phyloP scores from a whole-genome alignment of 495 filamentous ascomycete genomes.

The Annulohypoxylon nitens region DNA sequence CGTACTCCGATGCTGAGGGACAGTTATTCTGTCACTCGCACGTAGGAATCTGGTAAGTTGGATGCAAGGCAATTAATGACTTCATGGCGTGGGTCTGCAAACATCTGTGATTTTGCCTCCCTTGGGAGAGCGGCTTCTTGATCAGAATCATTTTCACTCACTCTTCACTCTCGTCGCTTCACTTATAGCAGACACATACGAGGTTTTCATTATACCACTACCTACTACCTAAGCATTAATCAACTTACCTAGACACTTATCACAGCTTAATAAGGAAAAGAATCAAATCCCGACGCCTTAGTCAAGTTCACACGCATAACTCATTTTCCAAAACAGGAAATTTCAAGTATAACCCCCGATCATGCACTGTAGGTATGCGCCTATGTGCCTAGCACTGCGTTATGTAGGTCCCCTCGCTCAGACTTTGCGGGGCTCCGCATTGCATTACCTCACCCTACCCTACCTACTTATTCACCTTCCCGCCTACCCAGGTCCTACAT shows the following conservation, averaged over 20 bases:
- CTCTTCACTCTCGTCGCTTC: neutral
- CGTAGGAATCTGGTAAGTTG: conserved; percentile 40
- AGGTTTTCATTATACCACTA: conserved; percentile 16
- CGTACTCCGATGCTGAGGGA: conserved; percentile 12
- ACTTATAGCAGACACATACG: neutral
- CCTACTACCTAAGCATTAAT: neutral
- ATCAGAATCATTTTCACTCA: neutral
- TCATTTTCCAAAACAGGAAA: conserved; percentile 10
- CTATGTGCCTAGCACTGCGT: too few species aligned
- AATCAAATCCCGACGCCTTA: neutral
- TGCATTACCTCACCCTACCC: neutral
- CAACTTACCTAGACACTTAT: neutral
- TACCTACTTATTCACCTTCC: conserved; percentile 8
- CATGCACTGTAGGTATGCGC: neutral
- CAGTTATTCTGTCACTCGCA: conserved; percentile 18
- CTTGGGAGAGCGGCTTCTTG: neutral
- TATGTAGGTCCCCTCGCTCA: neutral
- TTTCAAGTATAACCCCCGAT: conserved; percentile 14
- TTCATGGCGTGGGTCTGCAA: conserved; percentile 27
- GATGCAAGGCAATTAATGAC: conserved; percentile 32
- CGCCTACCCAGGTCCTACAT: neutral
- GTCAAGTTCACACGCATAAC: neutral
- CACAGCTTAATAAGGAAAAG: conserved; percentile 5
- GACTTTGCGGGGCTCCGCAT: conserved; percentile 40
- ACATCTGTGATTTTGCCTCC: neutral